Percentiles rank a stretch among this genome's conserved stretches.
phyloP scores from a whole-genome alignment of 148 eudicot genomes.

The Suaeda aralocaspica region DNA sequence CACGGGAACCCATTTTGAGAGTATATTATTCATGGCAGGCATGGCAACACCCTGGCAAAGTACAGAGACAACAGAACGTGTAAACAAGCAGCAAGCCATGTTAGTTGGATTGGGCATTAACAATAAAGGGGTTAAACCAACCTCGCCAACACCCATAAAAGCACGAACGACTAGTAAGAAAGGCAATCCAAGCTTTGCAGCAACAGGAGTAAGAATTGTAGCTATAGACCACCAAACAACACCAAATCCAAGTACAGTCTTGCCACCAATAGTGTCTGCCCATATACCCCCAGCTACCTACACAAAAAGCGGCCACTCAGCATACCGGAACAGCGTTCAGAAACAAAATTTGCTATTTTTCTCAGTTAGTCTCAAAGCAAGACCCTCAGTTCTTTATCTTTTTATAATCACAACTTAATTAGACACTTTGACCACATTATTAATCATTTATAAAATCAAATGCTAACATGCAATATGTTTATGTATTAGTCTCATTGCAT shows the following conservation, averaged over 20 bases:
- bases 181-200: constrained; percentile 85
- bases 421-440: too few relatives aligned
- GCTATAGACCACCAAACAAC: constrained; percentile 97
- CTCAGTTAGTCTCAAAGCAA: too few relatives aligned
- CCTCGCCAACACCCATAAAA: constrained; percentile 90
- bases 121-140: constrained; percentile 10
- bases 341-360: not conserved
- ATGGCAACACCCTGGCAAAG: constrained; percentile 91
- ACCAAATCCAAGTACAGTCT: constrained; percentile 76
- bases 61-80: constrained; percentile 15
- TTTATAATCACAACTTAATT: too few relatives aligned
- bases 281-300: constrained; percentile 97
- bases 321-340: not conserved
- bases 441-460: too few relatives aligned
- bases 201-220: constrained; percentile 78
- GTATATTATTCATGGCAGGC: constrained; percentile 98
- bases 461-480: too few relatives aligned
- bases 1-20: constrained; percentile 95
- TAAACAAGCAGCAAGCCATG: not conserved
- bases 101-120: not conserved
- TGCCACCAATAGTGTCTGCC: constrained; percentile 96
- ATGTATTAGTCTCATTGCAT: too few relatives aligned
- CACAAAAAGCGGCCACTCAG: constrained; percentile 3
- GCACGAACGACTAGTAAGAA: constrained; percentile 83
- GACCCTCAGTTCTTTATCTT: too few relatives aligned